Evolutionary conservation across 352 stramenopile species (phyloP), one percentile per base, ranked within the genome.

Genomic region (Thraustotheca clavata): DNA sequence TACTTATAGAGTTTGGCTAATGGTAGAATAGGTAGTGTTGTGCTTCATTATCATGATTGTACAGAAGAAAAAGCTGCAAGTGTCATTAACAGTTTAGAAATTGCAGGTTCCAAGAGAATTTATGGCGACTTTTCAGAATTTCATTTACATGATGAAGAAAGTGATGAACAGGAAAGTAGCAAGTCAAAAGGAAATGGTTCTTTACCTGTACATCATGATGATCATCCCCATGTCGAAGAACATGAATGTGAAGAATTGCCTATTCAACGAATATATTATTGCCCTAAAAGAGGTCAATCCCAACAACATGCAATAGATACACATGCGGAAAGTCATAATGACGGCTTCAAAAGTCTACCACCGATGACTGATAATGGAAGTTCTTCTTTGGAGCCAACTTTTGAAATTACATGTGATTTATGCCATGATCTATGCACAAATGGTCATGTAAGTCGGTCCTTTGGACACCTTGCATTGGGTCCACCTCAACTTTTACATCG

Each of bases 341-440:
- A n/a, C n/a, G n/a, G n/a, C n/a, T 29, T 50, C 43, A 50, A 50
- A 29, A 33, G 43, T 29, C 43, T 50, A 22, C 11, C 43, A 6
- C 22, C 43, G 43, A 6, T 29, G 43, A 50, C 14, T 43, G 38
- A 43, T 18, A 43, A 43, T 6, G 43, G 33, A 12, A 14, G 33
- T 6, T 6, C 14, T 22, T 29, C 22, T 29, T 62, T 76, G 12
- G 60, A 73, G 8, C 73, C 77, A 1, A 73, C 83, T 55, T 71
- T 86, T 34, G 73, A 86, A 32, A 80, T 92, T 49, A 70, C 67
- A 12, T 73, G 77, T 1, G 77, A 88, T 47, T 70, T 88, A 40
- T 92, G 83, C 43, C 83, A 92, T 43, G 80, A 92, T 34, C 62
- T 92, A 18, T 92, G 83, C 54, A 72, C 82, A n/a, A 85, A 80